Base-by-base conservation (phyloP, 139 green algal species). In the Chlamydomonas asymmetrica region DNA sequence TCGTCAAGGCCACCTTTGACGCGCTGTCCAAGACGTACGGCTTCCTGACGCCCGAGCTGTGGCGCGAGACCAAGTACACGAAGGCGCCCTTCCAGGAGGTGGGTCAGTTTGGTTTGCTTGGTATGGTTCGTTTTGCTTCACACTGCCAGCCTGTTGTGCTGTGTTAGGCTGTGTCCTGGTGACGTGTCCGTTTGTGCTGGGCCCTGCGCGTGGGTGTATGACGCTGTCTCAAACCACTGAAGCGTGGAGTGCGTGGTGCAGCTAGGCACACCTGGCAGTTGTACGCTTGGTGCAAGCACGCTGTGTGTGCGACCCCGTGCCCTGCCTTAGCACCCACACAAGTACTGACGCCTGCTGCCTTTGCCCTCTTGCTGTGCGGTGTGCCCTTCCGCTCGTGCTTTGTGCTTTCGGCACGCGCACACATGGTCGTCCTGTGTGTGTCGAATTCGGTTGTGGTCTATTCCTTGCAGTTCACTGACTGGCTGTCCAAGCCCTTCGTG, bases 21-120 rank as follows among this genome's bases (percentile, higher is more conserved):
- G 84, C 86, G 3, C 77, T 89, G 52, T 66, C 77, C 54, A 80
- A 88, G 71, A 98, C 95, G 25, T 99, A 99, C 72, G 92, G 88
- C 66, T 99, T 98, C 94, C 85, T 99, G 64, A 95, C 96, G 13
- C 96, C 97, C 40, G 97, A 99, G 62, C 83, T 99, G 72, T 99
- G 97, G 97, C 84, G 85, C 59, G 92, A 97, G 88, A 98, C 92
- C 63, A 89, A 90, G 77, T 99, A 97, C 86, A 89, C 78, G 71
- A 97, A 97, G 87, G 79, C 87, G 6, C 97, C 97, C 9, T 87
- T 96, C 80, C 95, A 99, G 87, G 93, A 98, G 54, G n/a, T 25
- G 6, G 6, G 41, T 13, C 37, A 38, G 10, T 39, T 39, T 65
- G 27, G 10, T 65, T 16, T 65, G 57, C n/a, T 31, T 31, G 10